Percentiles rank a stretch among this genome's conserved stretches.
Conservation (phyloP, 1,284 basidiomycete species). For the Marasmius tenuissimus region DNA sequence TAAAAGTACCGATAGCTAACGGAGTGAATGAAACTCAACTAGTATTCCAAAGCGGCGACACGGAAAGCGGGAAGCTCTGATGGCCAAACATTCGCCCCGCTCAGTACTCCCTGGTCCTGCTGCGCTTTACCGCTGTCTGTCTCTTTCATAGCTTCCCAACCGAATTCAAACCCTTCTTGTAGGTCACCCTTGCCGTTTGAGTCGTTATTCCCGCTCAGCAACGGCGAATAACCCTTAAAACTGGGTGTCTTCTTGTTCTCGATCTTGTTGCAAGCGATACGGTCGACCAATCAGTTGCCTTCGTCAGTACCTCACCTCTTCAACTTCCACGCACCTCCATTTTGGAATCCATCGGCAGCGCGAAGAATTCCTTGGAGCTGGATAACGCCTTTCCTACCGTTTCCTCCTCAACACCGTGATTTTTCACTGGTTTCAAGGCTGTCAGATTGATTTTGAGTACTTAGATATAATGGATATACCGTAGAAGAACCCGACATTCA, state of each 20-base stretch:
- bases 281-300: neutral
- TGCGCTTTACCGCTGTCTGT: constrained; percentile 33
- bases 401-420: constrained; percentile 56
- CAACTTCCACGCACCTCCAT: constrained; percentile 43
- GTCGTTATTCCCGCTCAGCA: constrained; percentile 62
- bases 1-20: neutral
- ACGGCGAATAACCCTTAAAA: constrained; percentile 73
- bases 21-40: constrained; percentile 38
- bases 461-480: constrained; percentile 35
- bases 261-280: constrained; percentile 39
- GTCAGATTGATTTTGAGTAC: too few relatives aligned
- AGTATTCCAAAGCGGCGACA: constrained; percentile 56
- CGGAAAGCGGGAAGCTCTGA: constrained; percentile 52
- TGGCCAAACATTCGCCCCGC: constrained; percentile 70
- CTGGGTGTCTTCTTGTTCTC: constrained; percentile 67
- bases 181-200: constrained; percentile 69
- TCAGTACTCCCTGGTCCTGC: constrained; percentile 47
- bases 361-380: constrained; percentile 61
- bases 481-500: constrained; percentile 82
- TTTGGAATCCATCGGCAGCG: constrained; percentile 56
- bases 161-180: constrained; percentile 83
- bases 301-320: neutral
- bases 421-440: neutral
- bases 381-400: constrained; percentile 46
- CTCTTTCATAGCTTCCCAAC: constrained; percentile 44